Conservation (phyloP, 306 rosid genomes). For the Cucumis cinereus region DNA sequence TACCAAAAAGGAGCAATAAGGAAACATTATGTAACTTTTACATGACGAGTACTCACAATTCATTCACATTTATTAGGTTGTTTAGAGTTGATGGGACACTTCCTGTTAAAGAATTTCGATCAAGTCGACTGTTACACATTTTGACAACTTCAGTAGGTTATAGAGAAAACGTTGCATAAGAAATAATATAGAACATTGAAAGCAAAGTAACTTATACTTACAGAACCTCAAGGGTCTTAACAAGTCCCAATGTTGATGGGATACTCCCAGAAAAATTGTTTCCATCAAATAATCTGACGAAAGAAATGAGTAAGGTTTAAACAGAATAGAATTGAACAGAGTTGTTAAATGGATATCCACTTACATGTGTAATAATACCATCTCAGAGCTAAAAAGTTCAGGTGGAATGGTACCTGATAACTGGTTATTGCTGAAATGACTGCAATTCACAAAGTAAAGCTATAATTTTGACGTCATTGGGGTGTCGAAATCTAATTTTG, state of each 20-base stretch:
- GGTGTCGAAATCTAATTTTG: background rate
- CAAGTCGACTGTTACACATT: conserved; percentile 68
- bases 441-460: conserved; percentile 22
- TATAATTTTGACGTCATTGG: background rate
- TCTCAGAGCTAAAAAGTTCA: conserved; percentile 47
- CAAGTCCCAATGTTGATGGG: conserved; percentile 61
- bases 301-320: background rate
- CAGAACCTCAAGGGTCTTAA: conserved; percentile 82
- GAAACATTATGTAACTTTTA: background rate
- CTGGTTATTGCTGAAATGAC: conserved; percentile 89
- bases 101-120: conserved; percentile 62
- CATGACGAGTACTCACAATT: conserved; percentile 45
- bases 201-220: conserved; percentile 38
- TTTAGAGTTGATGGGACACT: conserved; percentile 51
- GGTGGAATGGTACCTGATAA: conserved; percentile 68
- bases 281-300: conserved; percentile 63
- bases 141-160: conserved; percentile 7
- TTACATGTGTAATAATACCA: conserved; percentile 82
- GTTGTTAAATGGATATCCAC: conserved; percentile 12
- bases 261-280: conserved; percentile 46
- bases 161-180: background rate
- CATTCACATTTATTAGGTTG: conserved; percentile 45
- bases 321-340: background rate
- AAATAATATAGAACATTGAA: background rate
- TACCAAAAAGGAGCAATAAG: background rate